phyloP scores from a whole-genome alignment of 495 filamentous ascomycete genomes.

The Parmelia sp. region DNA sequence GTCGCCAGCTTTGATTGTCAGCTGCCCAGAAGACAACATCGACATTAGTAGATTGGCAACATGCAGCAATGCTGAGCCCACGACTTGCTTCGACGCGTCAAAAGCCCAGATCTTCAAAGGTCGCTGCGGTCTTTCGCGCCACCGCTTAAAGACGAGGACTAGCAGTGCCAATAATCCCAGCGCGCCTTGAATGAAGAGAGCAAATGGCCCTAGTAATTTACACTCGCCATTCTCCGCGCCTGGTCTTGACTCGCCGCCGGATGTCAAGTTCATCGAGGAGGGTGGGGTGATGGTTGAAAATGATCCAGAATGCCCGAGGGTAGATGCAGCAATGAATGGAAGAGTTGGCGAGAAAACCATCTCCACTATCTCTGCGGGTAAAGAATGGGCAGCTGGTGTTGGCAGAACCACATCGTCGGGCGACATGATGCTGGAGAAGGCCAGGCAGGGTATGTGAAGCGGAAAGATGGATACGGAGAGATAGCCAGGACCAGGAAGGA shows the following conservation, averaged over 20 bases:
- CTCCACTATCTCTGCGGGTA: constrained; percentile 12
- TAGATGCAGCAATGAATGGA: constrained; percentile 12
- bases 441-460: not conserved
- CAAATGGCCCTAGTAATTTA: constrained; percentile 75
- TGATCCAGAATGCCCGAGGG: constrained; percentile 16
- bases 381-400: constrained; percentile 10
- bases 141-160: constrained; percentile 87
- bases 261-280: constrained; percentile 21
- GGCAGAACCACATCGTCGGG: constrained; percentile 12
- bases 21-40: constrained; percentile 81
- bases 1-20: constrained; percentile 47
- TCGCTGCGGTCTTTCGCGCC: constrained; percentile 82
- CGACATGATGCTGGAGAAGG: constrained; percentile 5
- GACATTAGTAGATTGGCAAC: constrained; percentile 89
- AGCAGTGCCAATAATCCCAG: constrained; percentile 78
- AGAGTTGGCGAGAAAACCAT: constrained; percentile 15
- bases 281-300: constrained; percentile 16
- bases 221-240: constrained; percentile 58
- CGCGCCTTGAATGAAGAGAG: constrained; percentile 79
- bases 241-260: constrained; percentile 25
- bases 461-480: not conserved
- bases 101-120: constrained; percentile 95
- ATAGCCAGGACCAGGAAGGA: not conserved
- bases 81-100: constrained; percentile 95
- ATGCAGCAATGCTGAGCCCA: constrained; percentile 85